These are phyloP conservation scores for Cryphonectria carpinicola DNA, from an alignment of 2,329 filamentous ascomycete genomes.

Conservation along the genomic window DNA sequence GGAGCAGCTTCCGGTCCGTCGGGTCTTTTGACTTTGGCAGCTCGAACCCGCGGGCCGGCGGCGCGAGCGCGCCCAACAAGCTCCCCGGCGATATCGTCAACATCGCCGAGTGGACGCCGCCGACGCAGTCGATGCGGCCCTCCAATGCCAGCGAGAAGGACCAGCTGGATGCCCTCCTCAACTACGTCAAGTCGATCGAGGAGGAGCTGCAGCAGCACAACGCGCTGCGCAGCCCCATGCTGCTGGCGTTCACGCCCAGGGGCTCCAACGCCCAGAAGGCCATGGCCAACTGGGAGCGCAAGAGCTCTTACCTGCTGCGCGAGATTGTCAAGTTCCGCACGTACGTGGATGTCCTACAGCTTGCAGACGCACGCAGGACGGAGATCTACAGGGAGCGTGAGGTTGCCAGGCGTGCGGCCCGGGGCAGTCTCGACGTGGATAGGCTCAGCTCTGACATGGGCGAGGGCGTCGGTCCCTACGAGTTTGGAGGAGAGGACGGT, in stretches of 20 bases:
- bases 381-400: conserved; percentile 70
- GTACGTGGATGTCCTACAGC: conserved; percentile 83
- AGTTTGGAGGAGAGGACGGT: conserved; percentile 17
- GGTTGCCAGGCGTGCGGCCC: conserved; percentile 52
- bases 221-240: conserved; percentile 82
- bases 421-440: conserved; percentile 50
- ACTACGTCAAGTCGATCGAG: conserved; percentile 85
- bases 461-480: conserved; percentile 30
- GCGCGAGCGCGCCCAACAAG: conserved; percentile 47
- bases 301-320: conserved; percentile 85
- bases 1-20: conserved; percentile 52
- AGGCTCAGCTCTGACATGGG: conserved; percentile 33
- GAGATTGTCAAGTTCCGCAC: conserved; percentile 98
- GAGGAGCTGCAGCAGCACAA: conserved; percentile 87
- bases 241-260: conserved; percentile 84
- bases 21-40: conserved; percentile 68
- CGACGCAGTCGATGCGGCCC: conserved; percentile 86
- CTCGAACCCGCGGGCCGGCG: conserved; percentile 55
- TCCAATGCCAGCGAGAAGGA: conserved; percentile 78
- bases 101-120: conserved; percentile 87
- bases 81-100: conserved; percentile 83
- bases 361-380: conserved; percentile 70
- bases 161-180: conserved; percentile 73
- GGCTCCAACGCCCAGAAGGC: conserved; percentile 80
- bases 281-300: conserved; percentile 96